Base-by-base conservation (phyloP, 768 basidiomycete genomes). In the Lactarius vividus region DNA sequence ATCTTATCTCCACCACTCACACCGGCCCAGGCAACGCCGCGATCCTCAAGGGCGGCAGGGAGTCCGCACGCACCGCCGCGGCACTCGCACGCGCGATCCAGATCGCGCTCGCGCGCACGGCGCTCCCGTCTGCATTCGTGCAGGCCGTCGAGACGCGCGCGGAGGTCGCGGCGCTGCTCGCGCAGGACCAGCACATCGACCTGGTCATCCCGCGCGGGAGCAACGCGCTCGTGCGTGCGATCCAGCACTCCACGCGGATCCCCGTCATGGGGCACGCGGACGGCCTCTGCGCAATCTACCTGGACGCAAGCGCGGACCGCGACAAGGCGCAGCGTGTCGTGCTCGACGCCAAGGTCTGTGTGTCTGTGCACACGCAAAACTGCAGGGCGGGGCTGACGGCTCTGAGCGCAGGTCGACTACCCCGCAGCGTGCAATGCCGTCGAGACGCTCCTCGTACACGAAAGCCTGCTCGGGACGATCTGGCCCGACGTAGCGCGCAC, bases 221-320 rank as follows among this genome's bases (percentile, higher is more conserved):
- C 73, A 96, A 96, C 71, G 84, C 83, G 68, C 86, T 99, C 15
- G 97, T 98, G 31, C 82, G 79, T 71, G 90, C 80, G 75, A 97
- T 99, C 65, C 94, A 98, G 75, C 89, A 91, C 64, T 85, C 81
- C 69, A 97, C 96, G 0, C 83, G 90, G 65, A 98, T 99, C 66
- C 90, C 97, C 2, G 97, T 99, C 53, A 98, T 99, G 95, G 97
- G 97, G 1, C 97, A 99, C 73, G 96, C 97, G 8, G 97, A 99
- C 76, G 97, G 97, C 1, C 79, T 98, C 10, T 99, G 97, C 75
- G 85, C 87, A 23, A 86, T 97, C 6, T 98, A 88, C 75, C 77
- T 99, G 6, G 96, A 99, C 75, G 88, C 91, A 71, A 80, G 82
- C 33, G 96, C 96, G 0, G 85, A 91, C 70, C 71, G 79, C 44